phyloP scores from a whole-genome alignment of 208 protist genomes.

The Kentomonas sorsogonicus region DNA sequence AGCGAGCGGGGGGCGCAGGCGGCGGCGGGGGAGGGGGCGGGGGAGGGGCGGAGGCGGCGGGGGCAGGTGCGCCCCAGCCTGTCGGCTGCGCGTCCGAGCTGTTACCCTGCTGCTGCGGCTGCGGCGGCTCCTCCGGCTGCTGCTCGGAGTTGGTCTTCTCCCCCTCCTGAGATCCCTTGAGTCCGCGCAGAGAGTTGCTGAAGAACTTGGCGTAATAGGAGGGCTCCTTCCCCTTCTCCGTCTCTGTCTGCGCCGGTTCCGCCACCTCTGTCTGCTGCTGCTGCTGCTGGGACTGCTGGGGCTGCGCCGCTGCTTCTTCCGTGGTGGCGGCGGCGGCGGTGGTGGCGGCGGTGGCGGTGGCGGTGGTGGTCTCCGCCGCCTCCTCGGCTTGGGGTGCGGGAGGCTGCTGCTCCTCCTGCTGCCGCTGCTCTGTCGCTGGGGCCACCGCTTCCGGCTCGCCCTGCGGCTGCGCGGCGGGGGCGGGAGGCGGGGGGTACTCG shows the following conservation, averaged over 20 bases:
- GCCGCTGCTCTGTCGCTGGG: neutral
- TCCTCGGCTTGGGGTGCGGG: neutral
- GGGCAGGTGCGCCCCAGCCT: neutral
- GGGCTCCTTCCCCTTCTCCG: conserved; percentile 4
- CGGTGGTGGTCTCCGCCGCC: neutral
- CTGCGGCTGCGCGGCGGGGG: conserved; percentile 3
- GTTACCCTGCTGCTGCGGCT: neutral
- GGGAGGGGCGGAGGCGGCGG: neutral
- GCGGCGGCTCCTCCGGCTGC: neutral
- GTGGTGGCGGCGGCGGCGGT: neutral
- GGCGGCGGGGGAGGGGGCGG: conserved; percentile 11
- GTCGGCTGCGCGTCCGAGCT: neutral
- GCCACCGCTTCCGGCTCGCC: neutral
- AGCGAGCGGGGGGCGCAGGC: conserved; percentile 1
- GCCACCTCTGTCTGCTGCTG: too few species aligned
- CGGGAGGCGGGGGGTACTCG: neutral
- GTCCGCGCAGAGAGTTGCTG: conserved; percentile 29
- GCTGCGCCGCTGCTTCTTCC: too few species aligned
- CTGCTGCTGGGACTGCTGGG: too few species aligned
- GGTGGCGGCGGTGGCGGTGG: neutral
- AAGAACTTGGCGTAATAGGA: conserved; percentile 74
- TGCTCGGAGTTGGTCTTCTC: neutral
- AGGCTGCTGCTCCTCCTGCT: neutral
- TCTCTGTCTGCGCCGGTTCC: neutral
- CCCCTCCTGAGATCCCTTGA: neutral